These are phyloP conservation scores for Thelonectria rubi DNA, from an alignment of 2,329 filamentous ascomycete genomes.

Conservation along the genomic window DNA sequence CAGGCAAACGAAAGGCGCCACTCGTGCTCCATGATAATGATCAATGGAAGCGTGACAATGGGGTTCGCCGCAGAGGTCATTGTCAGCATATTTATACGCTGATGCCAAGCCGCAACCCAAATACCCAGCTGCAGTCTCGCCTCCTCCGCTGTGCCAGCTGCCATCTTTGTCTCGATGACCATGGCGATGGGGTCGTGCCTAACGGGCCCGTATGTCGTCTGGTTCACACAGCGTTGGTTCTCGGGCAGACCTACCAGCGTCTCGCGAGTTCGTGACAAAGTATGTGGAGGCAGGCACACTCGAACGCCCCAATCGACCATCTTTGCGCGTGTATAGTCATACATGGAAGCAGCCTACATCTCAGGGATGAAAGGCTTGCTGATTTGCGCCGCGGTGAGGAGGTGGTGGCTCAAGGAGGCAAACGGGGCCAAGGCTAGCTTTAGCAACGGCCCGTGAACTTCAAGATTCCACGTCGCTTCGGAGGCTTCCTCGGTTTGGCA, in stretches of 20 bases:
- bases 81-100: conserved; percentile 7
- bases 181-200: conserved; percentile 11
- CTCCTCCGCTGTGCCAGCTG: conserved; percentile 1
- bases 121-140: too few species aligned
- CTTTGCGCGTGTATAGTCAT: conserved; percentile 13
- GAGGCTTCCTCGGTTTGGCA: not conserved
- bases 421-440: conserved; percentile 19
- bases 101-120: conserved; percentile 9
- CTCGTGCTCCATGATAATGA: conserved; percentile 22
- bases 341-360: conserved; percentile 5
- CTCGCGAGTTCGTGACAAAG: not conserved
- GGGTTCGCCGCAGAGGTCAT: too few species aligned
- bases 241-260: not conserved
- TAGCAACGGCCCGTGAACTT: conserved; percentile 17
- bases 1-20: conserved; percentile 23
- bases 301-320: conserved; percentile 19
- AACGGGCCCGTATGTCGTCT: conserved; percentile 7
- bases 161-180: conserved; percentile 5
- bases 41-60: conserved; percentile 18
- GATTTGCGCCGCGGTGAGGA: conserved; percentile 15
- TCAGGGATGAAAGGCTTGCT: conserved; percentile 20
- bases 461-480: conserved; percentile 16
- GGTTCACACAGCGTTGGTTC: not conserved
- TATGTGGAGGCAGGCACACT: not conserved
- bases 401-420: conserved; percentile 2